Base-by-base conservation (phyloP, 768 basidiomycete genomes). In the Phaffia tasmanica region DNA sequence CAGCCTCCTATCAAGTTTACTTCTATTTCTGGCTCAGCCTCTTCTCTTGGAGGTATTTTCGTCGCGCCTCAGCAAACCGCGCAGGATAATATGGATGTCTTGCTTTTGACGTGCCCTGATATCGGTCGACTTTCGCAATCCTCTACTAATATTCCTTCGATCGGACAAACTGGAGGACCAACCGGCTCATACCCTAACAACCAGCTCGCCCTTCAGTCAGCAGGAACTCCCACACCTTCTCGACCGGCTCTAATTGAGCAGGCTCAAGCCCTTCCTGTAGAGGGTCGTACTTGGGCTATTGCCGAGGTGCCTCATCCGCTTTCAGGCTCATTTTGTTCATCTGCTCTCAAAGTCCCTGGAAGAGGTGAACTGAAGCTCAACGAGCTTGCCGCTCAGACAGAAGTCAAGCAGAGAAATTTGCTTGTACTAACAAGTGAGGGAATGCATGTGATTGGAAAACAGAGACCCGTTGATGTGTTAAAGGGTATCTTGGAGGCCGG, bases 361-460 rank as follows among this genome's bases (percentile, higher is more conserved):
- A 71, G 11, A 62, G 72, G 58, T 72, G 73, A 63, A 62, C 70
- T 32, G 64, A 62, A 27, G 19, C 56, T 72, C 47, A 91, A 92
- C 72, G 90, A 94, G 77, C 79, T 94, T 50, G 86, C 86, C 0
- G 82, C 83, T 23, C 89, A 93, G 74, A 86, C 87, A 72, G 83
- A 83, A n/a, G 84, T 87, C 65, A 79, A 81, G 15, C 80, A 87
- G 25, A 81, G 81, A 57, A 86, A 89, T 72, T 94, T 92, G 74
- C 83, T 97, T 80, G 82, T 97, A 66, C 77, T 97, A 67, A 90
- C 87, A 29, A 93, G 90, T 71, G 85, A 85, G 21, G 92, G 91
- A 5, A 75, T 95, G 68, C 87, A 85, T 23, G 85, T 88, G 74
- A 79, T 94, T 62, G 80, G 81, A 30, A 89, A 91, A 77, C 82